Evolutionary conservation across 192 early-diverging fungal species (phyloP).

Genomic region (Coemansia biformis): DNA sequence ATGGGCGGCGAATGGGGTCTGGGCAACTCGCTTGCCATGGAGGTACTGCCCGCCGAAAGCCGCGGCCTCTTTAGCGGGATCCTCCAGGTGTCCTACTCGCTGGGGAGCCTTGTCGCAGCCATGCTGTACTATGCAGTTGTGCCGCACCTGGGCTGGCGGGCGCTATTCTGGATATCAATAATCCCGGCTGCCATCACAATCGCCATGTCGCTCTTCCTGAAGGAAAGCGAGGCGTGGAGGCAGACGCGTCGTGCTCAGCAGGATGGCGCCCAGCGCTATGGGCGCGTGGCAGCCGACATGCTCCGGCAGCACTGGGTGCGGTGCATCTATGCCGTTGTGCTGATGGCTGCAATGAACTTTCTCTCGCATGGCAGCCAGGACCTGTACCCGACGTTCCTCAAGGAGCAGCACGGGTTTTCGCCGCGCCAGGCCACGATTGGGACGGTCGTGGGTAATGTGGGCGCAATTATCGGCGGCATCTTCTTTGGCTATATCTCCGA

Average conservation of each 20-base stretch:
- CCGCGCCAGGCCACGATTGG: slow-evolving; percentile 54
- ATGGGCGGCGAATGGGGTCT: slow-evolving; percentile 77
- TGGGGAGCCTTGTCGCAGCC: slow-evolving; percentile 62
- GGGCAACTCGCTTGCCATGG: slow-evolving; percentile 66
- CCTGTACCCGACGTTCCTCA: slow-evolving; percentile 66
- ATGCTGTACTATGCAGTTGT: slow-evolving; percentile 56
- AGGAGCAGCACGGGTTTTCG: slow-evolving; percentile 54
- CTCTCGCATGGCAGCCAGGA: slow-evolving; percentile 67
- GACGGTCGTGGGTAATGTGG: slow-evolving; percentile 56
- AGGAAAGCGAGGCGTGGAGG: slow-evolving; percentile 57
- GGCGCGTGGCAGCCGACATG: slow-evolving; percentile 35
- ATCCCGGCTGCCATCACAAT: slow-evolving; percentile 57
- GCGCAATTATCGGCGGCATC: slow-evolving; percentile 66
- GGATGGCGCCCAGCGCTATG: slow-evolving; percentile 25
- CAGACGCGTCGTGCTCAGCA: slow-evolving; percentile 28
- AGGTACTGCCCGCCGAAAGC: slow-evolving; percentile 59
- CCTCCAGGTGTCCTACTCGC: slow-evolving; percentile 66
- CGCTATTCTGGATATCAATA: slow-evolving; percentile 64
- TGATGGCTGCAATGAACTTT: slow-evolving; percentile 70
- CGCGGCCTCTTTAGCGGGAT: slow-evolving; percentile 73
- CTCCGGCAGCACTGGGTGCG: slow-evolving; percentile 55
- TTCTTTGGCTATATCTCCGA: slow-evolving; percentile 66
- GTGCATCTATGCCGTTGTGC: slow-evolving; percentile 48
- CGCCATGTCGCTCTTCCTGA: slow-evolving; percentile 57
- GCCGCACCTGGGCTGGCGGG: slow-evolving; percentile 58